Evolutionary conservation across 257 asterid genomes (phyloP), one percentile per base, ranked within the genome.

Genomic region (Sherardia arvensis): DNA sequence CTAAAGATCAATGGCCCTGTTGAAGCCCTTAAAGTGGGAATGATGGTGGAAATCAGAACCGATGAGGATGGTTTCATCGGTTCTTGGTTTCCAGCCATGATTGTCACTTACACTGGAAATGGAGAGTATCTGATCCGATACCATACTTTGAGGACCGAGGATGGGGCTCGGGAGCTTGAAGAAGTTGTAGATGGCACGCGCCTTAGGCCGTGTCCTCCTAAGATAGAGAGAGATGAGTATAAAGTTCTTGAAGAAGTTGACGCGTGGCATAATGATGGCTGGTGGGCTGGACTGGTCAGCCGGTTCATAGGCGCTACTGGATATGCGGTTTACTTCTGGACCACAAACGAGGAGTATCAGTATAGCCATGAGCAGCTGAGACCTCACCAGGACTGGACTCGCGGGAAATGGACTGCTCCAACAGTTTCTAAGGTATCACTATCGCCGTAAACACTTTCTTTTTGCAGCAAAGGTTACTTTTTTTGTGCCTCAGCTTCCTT

Each of bases 251-350:
- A 43, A 17, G 51, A 43, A 10, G 51, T 43, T 4, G 93, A 87
- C 47, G 87, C 85, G 23, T 84, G 91, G 88, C 79, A 78, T 51
- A 81, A 85, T 15, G 90, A 84, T 4, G 95, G 93, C 27, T 87
- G 95, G 95, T 87, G 95, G 95, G 81, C 73, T 57, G 95, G 92
- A 48, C 59, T 83, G 62, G 67, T 85, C 58, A 74, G 83, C 56
- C 75, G 71, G 73, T 79, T 79, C 70, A 74, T 78, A 55, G 86
- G 69, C 60, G 80, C 65, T 67, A 34, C 53, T 10, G 78, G 66
- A 59, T 87, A 83, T 65, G 67, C 81, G 28, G 78, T 82, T 61
- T 60, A 60, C 58, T 82, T 85, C 45, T 15, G 28, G 25, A 34
- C 59, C 57, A 17, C 77, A 4, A 62, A 68, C 17, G 80, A 77